Evolutionary conservation across 2,329 filamentous ascomycete species (phyloP).

Genomic region (Verticillium alfalfae): DNA sequence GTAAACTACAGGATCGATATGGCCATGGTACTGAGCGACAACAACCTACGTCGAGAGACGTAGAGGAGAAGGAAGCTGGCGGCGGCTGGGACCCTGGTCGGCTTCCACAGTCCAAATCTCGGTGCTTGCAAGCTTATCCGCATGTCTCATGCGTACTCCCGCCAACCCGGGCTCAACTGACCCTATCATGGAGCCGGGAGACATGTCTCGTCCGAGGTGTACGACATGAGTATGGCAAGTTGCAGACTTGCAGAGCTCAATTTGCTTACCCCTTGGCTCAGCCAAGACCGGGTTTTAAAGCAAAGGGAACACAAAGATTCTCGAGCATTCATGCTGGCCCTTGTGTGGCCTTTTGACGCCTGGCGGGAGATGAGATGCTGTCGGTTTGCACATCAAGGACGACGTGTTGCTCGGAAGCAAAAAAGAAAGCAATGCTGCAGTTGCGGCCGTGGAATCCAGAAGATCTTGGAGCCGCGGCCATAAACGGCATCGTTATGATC

Average conservation of each 20-base stretch:
- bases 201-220: conserved; percentile 10
- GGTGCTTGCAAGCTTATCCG: conserved; percentile 8
- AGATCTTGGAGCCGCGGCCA: neutral
- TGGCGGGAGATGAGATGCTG: neutral
- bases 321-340: neutral
- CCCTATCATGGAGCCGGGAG: conserved; percentile 12
- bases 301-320: neutral
- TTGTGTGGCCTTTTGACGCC: neutral
- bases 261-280: neutral
- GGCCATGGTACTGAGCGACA: neutral
- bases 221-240: conserved; percentile 3
- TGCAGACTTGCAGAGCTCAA: conserved; percentile 2
- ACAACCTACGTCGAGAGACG: neutral
- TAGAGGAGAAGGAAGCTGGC: neutral
- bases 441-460: neutral
- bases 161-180: neutral
- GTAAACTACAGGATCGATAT: neutral
- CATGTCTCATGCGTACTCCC: conserved; percentile 9
- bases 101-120: conserved; percentile 7
- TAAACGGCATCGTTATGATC: neutral
- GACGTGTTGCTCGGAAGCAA: neutral
- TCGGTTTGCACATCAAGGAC: neutral
- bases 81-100: neutral
- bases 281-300: neutral
- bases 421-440: neutral